phyloP scores from a whole-genome alignment of 2,329 filamentous ascomycete genomes.

The Magnaporthiopsis rhizophila region DNA sequence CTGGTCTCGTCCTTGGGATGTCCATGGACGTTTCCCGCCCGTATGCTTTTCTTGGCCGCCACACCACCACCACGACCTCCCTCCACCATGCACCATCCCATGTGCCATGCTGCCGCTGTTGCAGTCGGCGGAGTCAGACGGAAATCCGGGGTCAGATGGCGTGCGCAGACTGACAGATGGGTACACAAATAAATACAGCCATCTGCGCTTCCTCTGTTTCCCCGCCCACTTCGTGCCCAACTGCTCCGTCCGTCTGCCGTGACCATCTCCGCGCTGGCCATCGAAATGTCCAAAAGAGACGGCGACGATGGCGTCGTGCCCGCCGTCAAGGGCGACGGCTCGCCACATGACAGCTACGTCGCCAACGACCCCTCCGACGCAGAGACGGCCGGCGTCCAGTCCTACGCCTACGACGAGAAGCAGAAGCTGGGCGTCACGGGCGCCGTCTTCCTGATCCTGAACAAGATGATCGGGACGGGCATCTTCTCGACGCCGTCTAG shows the following conservation, averaged over 20 bases:
- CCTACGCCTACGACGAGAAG: slow-evolving; percentile 29
- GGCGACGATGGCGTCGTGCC: background rate
- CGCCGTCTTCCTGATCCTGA: slow-evolving; percentile 46
- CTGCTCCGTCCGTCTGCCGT: too few relatives aligned
- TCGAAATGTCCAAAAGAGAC: background rate
- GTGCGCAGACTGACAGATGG: background rate
- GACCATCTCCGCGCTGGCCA: background rate
- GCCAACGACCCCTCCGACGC: background rate
- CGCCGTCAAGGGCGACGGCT: background rate
- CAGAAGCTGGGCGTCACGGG: slow-evolving; percentile 45
- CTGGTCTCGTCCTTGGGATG: background rate
- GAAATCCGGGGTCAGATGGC: background rate
- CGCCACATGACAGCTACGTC: background rate
- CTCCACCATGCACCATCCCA: background rate
- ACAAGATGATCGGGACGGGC: slow-evolving; percentile 52
- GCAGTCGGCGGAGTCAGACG: background rate
- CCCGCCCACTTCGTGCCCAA: too few relatives aligned
- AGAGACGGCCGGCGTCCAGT: slow-evolving; percentile 9
- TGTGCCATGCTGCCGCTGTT: background rate
- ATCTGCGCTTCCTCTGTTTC: background rate
- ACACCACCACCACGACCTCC: background rate
- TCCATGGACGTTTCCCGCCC: background rate
- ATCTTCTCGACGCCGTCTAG: slow-evolving; percentile 49
- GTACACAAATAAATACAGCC: background rate
- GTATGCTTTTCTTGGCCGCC: background rate